Evolutionary conservation across 225 moss, liverwort and hornwort genomes (phyloP), one percentile per base, ranked within the genome.

Genomic region (Polytrichum formosum): DNA sequence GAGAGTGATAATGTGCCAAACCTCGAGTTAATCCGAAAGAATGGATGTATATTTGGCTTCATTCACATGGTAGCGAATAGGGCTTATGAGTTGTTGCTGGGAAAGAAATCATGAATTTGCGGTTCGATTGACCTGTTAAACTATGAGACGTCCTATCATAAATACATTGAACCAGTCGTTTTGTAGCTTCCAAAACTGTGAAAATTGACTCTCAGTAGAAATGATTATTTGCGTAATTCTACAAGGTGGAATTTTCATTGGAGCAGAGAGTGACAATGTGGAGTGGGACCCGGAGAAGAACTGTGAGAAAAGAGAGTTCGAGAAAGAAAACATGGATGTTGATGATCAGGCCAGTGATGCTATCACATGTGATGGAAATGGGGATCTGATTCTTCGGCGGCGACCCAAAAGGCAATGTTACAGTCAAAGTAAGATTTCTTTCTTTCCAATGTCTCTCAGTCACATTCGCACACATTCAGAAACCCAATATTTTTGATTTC

Each of bases 311-410:
- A 33, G 67, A 23, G 56, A 86, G 58, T 29, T 73, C 26, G 67
- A 77, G 72, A 54, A 62, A 54, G 73, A 62, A 30, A 61, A 71
- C 65, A 61, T 61, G 0, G 26, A 46, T 33, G 25, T 4, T 37
- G 68, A 76, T 76, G 74, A 56, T 73, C 9, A 18, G 18, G 33
- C 55, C 53, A 35, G 17, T 18, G 63, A 4, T 29, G 35, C 58
- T 30, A 20, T 72, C 22, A 31, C 64, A 69, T 22, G 25, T 4
- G 77, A 86, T 22, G 73, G 46, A 1, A 70, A n/a, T 59, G 80
- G 85, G 23, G 85, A 86, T 31, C 28, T 86, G 63, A 56, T 83
- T 77, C 68, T 78, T 20, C 77, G 22, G 61, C 77, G 82, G 65
- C 67, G 71, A 54, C 61, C 61, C 75, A 80, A 77, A 75, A 77